Conservation (phyloP, 2,329 filamentous ascomycete genomes). For the Fusarium marasasianum region DNA sequence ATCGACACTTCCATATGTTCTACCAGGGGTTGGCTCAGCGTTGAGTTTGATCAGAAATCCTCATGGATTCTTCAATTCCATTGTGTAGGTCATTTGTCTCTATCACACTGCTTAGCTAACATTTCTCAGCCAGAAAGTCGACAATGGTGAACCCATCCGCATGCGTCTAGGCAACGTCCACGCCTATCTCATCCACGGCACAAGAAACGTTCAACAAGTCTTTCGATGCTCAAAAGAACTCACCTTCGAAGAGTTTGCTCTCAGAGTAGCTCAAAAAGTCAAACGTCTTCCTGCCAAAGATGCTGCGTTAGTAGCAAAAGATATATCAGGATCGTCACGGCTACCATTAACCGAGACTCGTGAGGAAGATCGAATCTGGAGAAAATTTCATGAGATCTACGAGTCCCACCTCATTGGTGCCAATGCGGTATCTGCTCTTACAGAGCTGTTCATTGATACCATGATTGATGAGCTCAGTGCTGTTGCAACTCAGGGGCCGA, state of each 20-base stretch:
- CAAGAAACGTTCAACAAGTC: conserved; percentile 31
- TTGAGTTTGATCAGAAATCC: conserved; percentile 30
- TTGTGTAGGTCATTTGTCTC: conserved; percentile 6
- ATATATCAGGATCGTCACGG: conserved; percentile 33
- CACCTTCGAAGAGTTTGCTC: conserved; percentile 37
- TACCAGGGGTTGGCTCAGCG: conserved; percentile 30
- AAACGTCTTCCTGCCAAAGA: conserved; percentile 31
- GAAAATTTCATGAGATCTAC: conserved; percentile 36
- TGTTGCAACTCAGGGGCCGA: not conserved
- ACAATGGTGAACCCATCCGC: conserved; percentile 26
- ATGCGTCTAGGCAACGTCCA: conserved; percentile 34
- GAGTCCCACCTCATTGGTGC: conserved; percentile 30
- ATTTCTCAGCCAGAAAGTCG: conserved; percentile 5
- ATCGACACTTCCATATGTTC: conserved; percentile 24
- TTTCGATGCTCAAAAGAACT: conserved; percentile 37
- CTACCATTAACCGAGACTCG: conserved; percentile 20
- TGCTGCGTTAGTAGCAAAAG: conserved; percentile 25
- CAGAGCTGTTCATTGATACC: conserved; percentile 24
- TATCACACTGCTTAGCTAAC: not conserved
- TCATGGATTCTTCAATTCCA: conserved; percentile 31
- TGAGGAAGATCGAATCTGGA: conserved; percentile 36
- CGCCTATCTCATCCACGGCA: conserved; percentile 35
- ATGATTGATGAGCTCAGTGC: conserved; percentile 25
- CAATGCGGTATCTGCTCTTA: conserved; percentile 24
- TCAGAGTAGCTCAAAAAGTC: conserved; percentile 37